Base-by-base conservation (phyloP, 75 land plant species). In the Ceratopteris richardii region DNA sequence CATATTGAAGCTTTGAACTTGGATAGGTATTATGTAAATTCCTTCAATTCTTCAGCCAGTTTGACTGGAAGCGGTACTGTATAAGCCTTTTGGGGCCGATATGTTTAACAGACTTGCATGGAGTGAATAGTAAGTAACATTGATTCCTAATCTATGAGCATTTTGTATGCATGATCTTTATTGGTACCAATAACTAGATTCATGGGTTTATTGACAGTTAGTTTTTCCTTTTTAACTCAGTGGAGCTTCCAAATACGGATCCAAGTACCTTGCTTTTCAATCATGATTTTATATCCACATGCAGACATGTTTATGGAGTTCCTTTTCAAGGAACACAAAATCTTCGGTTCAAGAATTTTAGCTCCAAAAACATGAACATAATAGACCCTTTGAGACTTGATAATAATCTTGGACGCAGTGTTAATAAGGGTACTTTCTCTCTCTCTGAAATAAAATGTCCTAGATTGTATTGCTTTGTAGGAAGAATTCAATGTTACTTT, bases 321-420 rank as follows among this genome's bases (percentile, higher is more conserved):
- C 60, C 59, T 20, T 84, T 86, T 21, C 69, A 31, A 67, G 78
- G 80, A 23, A 79, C 70, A 46, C 84, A 85, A 27, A 75, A 69
- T 65, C 25, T 19, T 23, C 81, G 80, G 43, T 69, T 71, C 21
- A 80, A 70, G 52, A 68, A 74, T 29, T 94, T 94, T 61, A 56
- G 67, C 54, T 69, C 80, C 5, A 94, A 94, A 54, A 74, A 76
- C 76, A 78, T 94, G 56, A 94, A 94, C 62, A 83, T 94, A 9
- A 77, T 94, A 57, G 95, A 94, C 73, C 98, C 95, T 33, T 77
- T 94, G 56, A 86, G 90, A 23, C 62, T 73, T 47, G 81, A 68
- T 66, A 93, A 94, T 70, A 94, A 94, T 56, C 85, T 93, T 61
- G 98, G 98, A 21, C 84, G 98, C 24, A 93, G 98, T 79, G 98